Evolutionary conservation across 805 yeast genomes (phyloP), one percentile per base, ranked within the genome.

Genomic region (Wickerhamomyces silvicola): DNA sequence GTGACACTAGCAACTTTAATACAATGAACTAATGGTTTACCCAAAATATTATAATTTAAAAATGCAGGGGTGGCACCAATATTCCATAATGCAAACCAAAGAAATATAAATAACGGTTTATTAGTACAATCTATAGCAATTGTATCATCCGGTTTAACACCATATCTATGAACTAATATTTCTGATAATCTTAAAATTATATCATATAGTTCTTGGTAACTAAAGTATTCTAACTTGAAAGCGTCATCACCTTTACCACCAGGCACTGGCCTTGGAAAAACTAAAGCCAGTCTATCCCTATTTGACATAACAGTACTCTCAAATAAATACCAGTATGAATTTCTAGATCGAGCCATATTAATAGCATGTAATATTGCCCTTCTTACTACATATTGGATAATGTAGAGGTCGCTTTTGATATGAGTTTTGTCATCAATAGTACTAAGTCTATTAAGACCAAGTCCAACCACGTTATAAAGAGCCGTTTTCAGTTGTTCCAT

Each of bases 21-120:
- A 41, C 95, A 84, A 59, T 90, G 97, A 10, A 75, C 73, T 42
- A 88, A 66, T 1, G 95, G 81, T 31, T 69, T 67, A 17, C 85
- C 87, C 32, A 69, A 65, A 30, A 81, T 67, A 55, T 87, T 88
- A 60, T 78, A 84, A 60, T 88, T 88, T 48, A 90, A 61, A 46
- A 90, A 81, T 1, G 95, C 87, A 0, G 96, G 96, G 7, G 69
- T 57, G 1, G 95, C 95, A 26, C 97, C 97, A 33, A 88, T 66
- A 48, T 85, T 83, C 96, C 96, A 88, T 29, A 82, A 59, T 0
- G 95, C 82, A 33, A 83, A 67, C 94, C 95, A 84, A 24, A 82
- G 52, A 33, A 87, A 68, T 11, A 88, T 58, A 47, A 83, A 84
- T 40, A 86, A 62, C 2, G 95, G 95, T 52, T 81, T 85, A 57